Base-by-base conservation (phyloP, 805 yeast species). In the Saturnispora sanitii region DNA sequence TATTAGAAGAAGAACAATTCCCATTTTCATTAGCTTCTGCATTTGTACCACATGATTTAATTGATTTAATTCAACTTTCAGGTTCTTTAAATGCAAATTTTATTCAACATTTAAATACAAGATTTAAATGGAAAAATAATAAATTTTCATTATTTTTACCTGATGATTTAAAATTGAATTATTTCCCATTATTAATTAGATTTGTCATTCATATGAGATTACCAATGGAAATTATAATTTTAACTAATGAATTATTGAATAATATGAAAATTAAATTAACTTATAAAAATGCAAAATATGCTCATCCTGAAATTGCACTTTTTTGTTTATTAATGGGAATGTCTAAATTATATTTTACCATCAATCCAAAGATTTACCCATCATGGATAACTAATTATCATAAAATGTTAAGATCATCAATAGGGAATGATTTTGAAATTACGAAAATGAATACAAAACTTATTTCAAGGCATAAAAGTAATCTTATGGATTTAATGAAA, bases 171-270 rank as follows among this genome's bases (percentile, higher is more conserved):
- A 6, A 8, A 13, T 37, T 61, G n/a, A 58, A 59, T 42, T 61
- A 59, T 45, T 57, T 55, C 17, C 71, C 73, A 3, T 48, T 71
- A 6, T 34, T 75, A 3, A 59, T 73, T 40, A 62, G 64, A 42
- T 43, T 66, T 1, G 57, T 69, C 3, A 55, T 65, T 3, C 70
- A 71, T 33, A 48, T 71, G 33, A 53, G 71, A 13, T 47, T 78
- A 5, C 74, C 87, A 1, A 65, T 77, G 3, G 71, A 71, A 30
- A 49, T 79, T 2, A 68, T 70, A 20, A 41, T 53, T 0, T 55
- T 67, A 22, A 61, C 65, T 9, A 49, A 53, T 18, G 55, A 54
- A 5, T 37, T 58, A 3, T 44, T 69, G 4, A 38, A 55, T 33
- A 6, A 30, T 31, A 18, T 39, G 2, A 38, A 49, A 1, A 35